Evolutionary conservation across 345 rosid species (phyloP).

Genomic region (Clausena lansium): DNA sequence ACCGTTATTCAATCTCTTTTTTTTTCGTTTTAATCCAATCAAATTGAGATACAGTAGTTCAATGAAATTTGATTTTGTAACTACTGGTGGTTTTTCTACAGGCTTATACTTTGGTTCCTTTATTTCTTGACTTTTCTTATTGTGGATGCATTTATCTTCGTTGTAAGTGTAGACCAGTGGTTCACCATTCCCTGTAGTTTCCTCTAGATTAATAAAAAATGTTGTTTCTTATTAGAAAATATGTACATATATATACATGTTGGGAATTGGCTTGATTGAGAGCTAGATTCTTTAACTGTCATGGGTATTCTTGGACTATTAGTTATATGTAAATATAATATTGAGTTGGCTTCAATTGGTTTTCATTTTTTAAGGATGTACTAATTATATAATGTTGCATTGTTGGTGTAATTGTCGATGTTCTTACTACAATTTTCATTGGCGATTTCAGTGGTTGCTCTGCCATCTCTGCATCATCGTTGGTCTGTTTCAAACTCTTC

Average conservation of each 20-base stretch:
- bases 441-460: slow-evolving; percentile 59
- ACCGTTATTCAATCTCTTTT: background rate
- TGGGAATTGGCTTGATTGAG: background rate
- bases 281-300: background rate
- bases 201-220: background rate
- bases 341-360: slow-evolving; percentile 7
- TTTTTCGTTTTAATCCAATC: background rate
- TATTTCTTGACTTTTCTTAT: background rate
- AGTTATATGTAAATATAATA: background rate
- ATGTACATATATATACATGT: background rate
- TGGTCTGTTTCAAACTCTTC: slow-evolving; percentile 76
- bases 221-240: background rate
- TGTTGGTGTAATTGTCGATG: slow-evolving; percentile 12
- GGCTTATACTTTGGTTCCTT: background rate
- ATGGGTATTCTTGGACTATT: background rate
- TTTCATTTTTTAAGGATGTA: background rate
- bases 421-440: slow-evolving; percentile 24
- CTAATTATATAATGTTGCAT: slow-evolving; percentile 3
- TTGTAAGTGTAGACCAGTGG: background rate
- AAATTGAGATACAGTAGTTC: background rate
- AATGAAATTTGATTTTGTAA: background rate
- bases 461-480: slow-evolving; percentile 75
- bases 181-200: background rate
- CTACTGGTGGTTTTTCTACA: background rate
- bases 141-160: background rate